Conservation (phyloP, 768 basidiomycete species). For the Mycena polygramma region DNA sequence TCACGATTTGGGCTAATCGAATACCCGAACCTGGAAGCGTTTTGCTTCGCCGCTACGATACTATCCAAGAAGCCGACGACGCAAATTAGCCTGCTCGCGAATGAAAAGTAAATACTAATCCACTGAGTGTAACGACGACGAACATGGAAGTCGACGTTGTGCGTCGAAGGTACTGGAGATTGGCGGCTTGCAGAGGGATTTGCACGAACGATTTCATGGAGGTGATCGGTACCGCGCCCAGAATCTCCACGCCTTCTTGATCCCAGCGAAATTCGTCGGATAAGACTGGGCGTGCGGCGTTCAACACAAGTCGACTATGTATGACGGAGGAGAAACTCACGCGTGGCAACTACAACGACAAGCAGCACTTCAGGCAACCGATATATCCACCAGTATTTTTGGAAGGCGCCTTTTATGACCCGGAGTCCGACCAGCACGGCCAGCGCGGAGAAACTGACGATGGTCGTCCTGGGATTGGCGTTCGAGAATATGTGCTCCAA, state of each 20-base stretch:
- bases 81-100: conserved; percentile 69
- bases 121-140: conserved; percentile 50
- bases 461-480: conserved; percentile 74
- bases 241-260: conserved; percentile 81
- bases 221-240: conserved; percentile 82
- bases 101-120: conserved; percentile 7
- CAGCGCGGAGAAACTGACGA: conserved; percentile 82
- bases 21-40: conserved; percentile 85
- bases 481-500: conserved; percentile 67
- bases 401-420: conserved; percentile 68
- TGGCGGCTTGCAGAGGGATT: conserved; percentile 75
- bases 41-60: conserved; percentile 96
- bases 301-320: too few species aligned
- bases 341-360: conserved; percentile 85
- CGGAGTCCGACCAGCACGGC: conserved; percentile 73
- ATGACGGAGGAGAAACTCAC: conserved; percentile 72
- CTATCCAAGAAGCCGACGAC: conserved; percentile 94
- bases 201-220: conserved; percentile 73
- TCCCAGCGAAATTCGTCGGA: conserved; percentile 83
- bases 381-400: conserved; percentile 77
- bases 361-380: conserved; percentile 92
- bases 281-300: conserved; percentile 63
- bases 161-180: conserved; percentile 73
- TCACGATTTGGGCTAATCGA: conserved; percentile 95
- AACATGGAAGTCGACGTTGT: conserved; percentile 77